These are phyloP conservation scores for Pseudomicrostroma phylloplanum DNA, from an alignment of 1,284 basidiomycete species.

Conservation along the genomic window DNA sequence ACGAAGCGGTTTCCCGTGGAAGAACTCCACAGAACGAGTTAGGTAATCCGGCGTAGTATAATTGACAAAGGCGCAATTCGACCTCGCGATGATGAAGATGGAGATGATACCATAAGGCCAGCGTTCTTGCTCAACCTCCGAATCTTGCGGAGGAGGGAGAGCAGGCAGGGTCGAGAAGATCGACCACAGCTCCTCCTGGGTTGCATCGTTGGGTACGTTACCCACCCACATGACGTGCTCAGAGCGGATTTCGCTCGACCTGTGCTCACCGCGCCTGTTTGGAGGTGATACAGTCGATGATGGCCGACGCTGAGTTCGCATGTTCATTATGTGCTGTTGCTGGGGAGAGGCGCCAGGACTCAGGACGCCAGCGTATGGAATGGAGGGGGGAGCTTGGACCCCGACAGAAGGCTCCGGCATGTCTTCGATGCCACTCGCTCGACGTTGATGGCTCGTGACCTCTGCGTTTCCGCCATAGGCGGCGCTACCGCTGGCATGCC, in stretches of 20 bases:
- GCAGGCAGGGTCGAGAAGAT: constrained; percentile 60
- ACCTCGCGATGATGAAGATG: constrained; percentile 84
- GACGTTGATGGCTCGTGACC: no score
- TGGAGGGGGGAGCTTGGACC: no score
- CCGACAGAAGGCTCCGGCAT: no score
- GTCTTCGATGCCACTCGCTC: no score
- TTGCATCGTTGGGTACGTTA: constrained; percentile 74
- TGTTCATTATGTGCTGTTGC: no score
- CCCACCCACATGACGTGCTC: constrained; percentile 96
- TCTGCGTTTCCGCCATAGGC: no score
- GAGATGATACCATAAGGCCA: constrained; percentile 64
- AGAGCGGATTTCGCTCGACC: constrained; percentile 58
- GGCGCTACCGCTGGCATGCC: no score
- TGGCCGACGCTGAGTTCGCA: no score
- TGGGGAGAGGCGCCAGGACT: no score
- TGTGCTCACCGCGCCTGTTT: no score
- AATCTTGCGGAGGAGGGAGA: background rate
- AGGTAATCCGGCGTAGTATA: constrained; percentile 65
- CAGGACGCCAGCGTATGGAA: no score
- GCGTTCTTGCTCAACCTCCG: background rate
- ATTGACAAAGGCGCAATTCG: constrained; percentile 89
- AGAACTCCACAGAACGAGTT: constrained; percentile 63
- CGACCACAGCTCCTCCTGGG: constrained; percentile 77
- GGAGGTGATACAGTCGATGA: no score
- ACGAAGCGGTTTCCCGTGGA: constrained; percentile 66